Percentiles rank a stretch among this genome's conserved stretches.
phyloP scores from a whole-genome alignment of 2,329 filamentous ascomycete genomes.

The Lasiodiplodia theobromae region DNA sequence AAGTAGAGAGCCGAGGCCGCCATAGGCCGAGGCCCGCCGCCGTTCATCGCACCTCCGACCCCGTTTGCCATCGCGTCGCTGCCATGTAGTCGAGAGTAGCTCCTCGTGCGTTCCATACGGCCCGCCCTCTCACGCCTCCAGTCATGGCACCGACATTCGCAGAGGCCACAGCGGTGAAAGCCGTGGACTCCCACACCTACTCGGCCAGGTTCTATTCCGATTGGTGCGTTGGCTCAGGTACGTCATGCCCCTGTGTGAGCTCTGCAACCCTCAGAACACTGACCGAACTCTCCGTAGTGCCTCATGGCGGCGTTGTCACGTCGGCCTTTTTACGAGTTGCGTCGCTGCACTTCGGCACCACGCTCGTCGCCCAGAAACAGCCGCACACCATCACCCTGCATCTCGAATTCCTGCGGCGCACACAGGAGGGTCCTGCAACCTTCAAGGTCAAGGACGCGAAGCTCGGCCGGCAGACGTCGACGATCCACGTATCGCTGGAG shows the following conservation, averaged over 20 bases:
- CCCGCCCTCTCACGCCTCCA: not conserved
- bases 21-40: constrained; percentile 23
- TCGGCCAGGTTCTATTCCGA: constrained; percentile 61
- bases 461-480: constrained; percentile 68
- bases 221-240: constrained; percentile 72
- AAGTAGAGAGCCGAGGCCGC: constrained; percentile 17
- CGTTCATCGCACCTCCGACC: not conserved
- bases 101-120: not conserved
- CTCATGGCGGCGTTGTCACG: constrained; percentile 75
- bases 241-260: constrained; percentile 50
- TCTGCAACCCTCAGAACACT: constrained; percentile 4
- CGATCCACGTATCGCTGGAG: constrained; percentile 68
- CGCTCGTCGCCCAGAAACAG: constrained; percentile 64
- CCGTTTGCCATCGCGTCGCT: not conserved
- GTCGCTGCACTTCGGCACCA: constrained; percentile 64
- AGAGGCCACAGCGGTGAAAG: constrained; percentile 58
- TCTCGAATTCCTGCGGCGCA: constrained; percentile 70
- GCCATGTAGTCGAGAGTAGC: constrained; percentile 2
- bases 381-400: constrained; percentile 71
- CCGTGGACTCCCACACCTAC: constrained; percentile 64
- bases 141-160: constrained; percentile 49
- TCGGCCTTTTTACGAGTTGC: constrained; percentile 67
- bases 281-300: constrained; percentile 57
- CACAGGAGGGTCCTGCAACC: constrained; percentile 62
- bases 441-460: constrained; percentile 70